These are phyloP conservation scores for Fraxinus anomala DNA, from an alignment of 257 asterid genomes.

Conservation along the genomic window DNA sequence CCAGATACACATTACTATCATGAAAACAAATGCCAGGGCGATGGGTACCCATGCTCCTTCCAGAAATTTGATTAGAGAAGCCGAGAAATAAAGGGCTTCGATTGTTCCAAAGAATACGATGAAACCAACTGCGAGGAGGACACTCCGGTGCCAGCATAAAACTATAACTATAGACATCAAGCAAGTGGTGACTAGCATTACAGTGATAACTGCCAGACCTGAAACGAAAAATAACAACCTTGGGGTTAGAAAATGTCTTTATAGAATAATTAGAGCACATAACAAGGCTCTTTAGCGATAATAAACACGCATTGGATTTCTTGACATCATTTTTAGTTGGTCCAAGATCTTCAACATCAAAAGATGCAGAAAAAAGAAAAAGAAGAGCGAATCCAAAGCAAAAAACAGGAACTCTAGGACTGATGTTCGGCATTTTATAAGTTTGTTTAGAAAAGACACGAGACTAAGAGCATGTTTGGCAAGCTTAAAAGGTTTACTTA, in stretches of 20 bases:
- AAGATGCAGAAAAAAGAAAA: not conserved
- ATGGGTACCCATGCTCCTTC: slow-evolving; percentile 25
- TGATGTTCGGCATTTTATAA: not conserved
- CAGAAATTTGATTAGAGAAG: slow-evolving; percentile 10
- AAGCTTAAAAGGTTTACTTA: not conserved
- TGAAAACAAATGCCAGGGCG: slow-evolving; percentile 13
- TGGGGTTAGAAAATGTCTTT: not conserved
- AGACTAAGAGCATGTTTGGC: no score
- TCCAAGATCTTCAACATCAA: not conserved
- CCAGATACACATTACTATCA: slow-evolving; percentile 23
- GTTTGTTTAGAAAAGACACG: no score
- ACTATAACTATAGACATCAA: slow-evolving; percentile 40
- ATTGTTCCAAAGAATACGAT: slow-evolving; percentile 27
- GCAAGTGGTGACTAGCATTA: slow-evolving; percentile 39
- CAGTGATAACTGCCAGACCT: slow-evolving; percentile 39
- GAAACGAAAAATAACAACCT: not conserved
- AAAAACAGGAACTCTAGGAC: not conserved
- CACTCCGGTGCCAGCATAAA: slow-evolving; percentile 34
- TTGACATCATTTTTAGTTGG: not conserved
- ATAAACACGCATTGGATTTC: not conserved
- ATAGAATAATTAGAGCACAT: not conserved
- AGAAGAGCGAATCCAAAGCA: not conserved
- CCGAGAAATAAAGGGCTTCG: slow-evolving; percentile 22
- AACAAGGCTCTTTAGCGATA: not conserved
- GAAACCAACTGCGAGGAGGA: slow-evolving; percentile 26